Percentiles rank a stretch among this genome's conserved stretches.
Conservation (phyloP, 106 monocot genomes). For the Acanthochlamys bracteata region DNA sequence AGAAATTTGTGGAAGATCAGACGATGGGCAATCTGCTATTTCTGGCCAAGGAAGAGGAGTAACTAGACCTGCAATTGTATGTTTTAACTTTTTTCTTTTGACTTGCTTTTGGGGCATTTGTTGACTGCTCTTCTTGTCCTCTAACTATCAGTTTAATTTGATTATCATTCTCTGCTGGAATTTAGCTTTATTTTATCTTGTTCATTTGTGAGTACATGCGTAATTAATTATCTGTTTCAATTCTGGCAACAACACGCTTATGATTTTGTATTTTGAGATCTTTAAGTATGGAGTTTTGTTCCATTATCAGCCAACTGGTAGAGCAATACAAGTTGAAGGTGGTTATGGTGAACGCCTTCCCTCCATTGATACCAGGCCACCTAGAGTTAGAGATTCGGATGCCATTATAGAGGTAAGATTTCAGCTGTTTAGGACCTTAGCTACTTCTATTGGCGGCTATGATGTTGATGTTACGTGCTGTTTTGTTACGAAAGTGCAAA, state of each 20-base stretch:
- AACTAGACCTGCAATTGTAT: conserved; percentile 53
- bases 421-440: not conserved
- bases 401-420: conserved; percentile 73
- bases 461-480: not conserved
- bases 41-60: conserved; percentile 48
- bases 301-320: conserved; percentile 56
- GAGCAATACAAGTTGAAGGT: conserved; percentile 89
- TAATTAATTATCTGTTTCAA: too few relatives aligned
- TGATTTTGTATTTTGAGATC: too few relatives aligned
- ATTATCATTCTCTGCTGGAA: too few relatives aligned
- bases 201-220: too few relatives aligned
- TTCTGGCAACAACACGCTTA: too few relatives aligned
- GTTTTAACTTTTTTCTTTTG: conserved; percentile 7
- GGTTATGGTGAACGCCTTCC: conserved; percentile 75
- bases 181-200: too few relatives aligned
- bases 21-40: conserved; percentile 46
- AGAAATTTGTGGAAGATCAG: conserved; percentile 40
- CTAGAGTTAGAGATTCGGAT: conserved; percentile 71
- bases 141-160: too few relatives aligned
- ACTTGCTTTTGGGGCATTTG: not conserved
- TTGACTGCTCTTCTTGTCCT: not conserved
- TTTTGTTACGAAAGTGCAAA: not conserved
- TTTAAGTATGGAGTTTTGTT: not conserved
- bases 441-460: not conserved
- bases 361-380: conserved; percentile 78